phyloP scores from a whole-genome alignment of 805 yeast genomes.

The Cyberlindnera bimundalis region DNA sequence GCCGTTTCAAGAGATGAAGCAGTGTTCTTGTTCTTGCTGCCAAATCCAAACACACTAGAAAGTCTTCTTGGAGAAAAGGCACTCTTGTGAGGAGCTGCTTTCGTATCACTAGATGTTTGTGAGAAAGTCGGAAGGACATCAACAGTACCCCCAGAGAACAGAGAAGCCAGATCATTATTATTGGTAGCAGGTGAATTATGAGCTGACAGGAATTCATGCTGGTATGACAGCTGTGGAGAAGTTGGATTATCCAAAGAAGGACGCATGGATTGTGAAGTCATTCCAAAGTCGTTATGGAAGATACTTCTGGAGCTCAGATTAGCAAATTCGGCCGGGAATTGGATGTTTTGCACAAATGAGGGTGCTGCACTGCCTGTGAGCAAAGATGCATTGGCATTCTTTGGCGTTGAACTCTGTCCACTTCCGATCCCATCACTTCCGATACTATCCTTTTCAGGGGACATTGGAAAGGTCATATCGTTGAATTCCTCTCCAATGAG shows the following conservation, averaged over 20 bases:
- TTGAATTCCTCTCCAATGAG: conserved; percentile 28
- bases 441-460: background rate
- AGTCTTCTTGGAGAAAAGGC: conserved; percentile 31
- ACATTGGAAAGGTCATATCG: conserved; percentile 10
- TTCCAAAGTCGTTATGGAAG: conserved; percentile 19
- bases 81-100: conserved; percentile 8
- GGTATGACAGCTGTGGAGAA: conserved; percentile 21
- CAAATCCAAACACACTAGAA: conserved; percentile 30
- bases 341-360: conserved; percentile 7
- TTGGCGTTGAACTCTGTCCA: conserved; percentile 9
- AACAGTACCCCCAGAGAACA: conserved; percentile 25
- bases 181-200: conserved; percentile 24
- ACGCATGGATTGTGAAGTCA: conserved; percentile 14
- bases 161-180: conserved; percentile 22
- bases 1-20: background rate
- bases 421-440: conserved; percentile 8
- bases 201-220: conserved; percentile 22
- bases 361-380: conserved; percentile 2
- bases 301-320: conserved; percentile 20
- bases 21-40: conserved; percentile 18
- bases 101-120: conserved; percentile 8
- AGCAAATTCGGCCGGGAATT: conserved; percentile 12
- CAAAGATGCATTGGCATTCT: conserved; percentile 4
- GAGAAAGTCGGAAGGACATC: conserved; percentile 8
- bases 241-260: conserved; percentile 18